Base-by-base conservation (phyloP, 768 basidiomycete genomes). In the Kwoniella dejecticola region DNA sequence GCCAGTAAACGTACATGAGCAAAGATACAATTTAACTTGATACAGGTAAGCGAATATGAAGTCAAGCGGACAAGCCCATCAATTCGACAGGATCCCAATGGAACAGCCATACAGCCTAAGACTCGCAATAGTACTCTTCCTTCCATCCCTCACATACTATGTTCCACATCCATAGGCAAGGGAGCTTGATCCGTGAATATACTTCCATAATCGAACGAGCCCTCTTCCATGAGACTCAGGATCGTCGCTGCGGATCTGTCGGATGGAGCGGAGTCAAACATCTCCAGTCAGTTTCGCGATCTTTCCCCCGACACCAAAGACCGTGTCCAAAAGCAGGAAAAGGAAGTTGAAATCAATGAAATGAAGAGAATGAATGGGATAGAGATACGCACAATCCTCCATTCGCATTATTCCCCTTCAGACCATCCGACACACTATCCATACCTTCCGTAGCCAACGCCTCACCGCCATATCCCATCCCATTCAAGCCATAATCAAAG, bases 181-280 rank as follows among this genome's bases (percentile, higher is more conserved):
- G 60, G 60, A 44, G 74, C 74, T 49, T 76, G 74, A 62, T 76
- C 74, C 17, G 71, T 72, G 46, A 76, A 76, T 45, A 76, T 70
- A 33, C 63, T 60, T 27, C 70, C 68, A 60, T 76, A 76, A 47
- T 76, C 74, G 49, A 79, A 79, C 10, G 68, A 71, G 10, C 77
- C 77, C 62, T 79, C 72, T 57, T 77, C 75, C 65, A 79, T 63
- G 19, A 79, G 38, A 27, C 67, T 64, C 27, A 79, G 55, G 30
- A 79, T 79, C 1, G 77, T 73, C 7, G 76, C 75, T 12, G 77
- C 77, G 23, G 77, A 79, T 58, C 76, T 77, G 48, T 15, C 15
- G 13, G 2, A 24, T 19, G 8, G 23, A n/a, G 23, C 36, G 27
- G 17, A 55, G 15, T 23, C 5, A 53, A 27, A 26, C 26, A 27